Percentiles rank a stretch among this genome's conserved stretches.
Evolutionary conservation across 371 early-diverging fungal species (phyloP).

Genomic region (Dinochytrium kinnereticum): DNA sequence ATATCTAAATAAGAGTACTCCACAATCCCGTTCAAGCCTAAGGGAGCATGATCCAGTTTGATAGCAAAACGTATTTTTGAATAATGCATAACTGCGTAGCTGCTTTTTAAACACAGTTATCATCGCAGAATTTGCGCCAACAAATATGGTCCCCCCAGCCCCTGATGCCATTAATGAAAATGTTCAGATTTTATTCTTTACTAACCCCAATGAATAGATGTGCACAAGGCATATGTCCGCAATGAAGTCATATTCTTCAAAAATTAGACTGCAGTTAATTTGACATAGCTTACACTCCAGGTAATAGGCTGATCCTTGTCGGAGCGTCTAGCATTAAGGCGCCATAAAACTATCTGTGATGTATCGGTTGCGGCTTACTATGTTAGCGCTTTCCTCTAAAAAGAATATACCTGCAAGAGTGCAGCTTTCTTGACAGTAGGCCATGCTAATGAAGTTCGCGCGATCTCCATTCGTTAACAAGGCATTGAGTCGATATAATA

Average conservation of each 20-base stretch:
- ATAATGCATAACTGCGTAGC: no score
- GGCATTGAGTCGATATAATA: neutral
- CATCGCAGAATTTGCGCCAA: no score
- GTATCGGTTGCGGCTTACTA: neutral
- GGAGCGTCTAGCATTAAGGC: neutral
- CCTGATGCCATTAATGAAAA: no score
- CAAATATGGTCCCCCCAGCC: no score
- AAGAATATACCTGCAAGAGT: conserved; percentile 42
- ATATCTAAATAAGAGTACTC: neutral
- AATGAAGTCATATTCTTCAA: no score
- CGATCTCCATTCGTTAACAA: conserved; percentile 31
- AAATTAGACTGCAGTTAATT: no score
- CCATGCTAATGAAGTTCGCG: conserved; percentile 23
- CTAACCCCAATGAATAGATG: no score
- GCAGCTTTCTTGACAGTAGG: conserved; percentile 32
- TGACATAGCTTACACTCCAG: no score
- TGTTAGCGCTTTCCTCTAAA: neutral
- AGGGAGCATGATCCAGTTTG: neutral
- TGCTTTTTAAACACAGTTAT: no score
- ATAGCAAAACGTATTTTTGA: neutral
- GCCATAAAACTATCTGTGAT: neutral
- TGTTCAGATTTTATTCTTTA: no score
- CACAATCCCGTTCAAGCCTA: neutral
- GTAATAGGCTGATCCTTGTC: neutral
- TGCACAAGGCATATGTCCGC: no score